These are phyloP conservation scores for Apocynum venetum DNA, from an alignment of 257 asterid genomes.

Conservation along the genomic window DNA sequence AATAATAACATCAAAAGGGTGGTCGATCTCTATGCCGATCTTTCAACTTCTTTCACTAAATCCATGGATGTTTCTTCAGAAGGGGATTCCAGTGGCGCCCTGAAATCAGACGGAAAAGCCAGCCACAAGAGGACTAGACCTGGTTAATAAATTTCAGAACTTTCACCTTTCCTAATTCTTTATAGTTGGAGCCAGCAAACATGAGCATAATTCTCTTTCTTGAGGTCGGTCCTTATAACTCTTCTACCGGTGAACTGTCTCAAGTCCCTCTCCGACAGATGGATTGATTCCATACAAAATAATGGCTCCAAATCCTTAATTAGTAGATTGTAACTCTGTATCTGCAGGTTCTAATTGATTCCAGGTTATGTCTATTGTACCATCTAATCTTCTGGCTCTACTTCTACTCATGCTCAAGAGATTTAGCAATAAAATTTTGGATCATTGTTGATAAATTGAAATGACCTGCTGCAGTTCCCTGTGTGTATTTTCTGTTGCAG, in stretches of 20 bases:
- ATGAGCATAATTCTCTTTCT: conserved; percentile 13
- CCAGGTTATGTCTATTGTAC: conserved; percentile 34
- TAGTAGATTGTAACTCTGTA: conserved; percentile 36
- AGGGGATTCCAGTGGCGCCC: conserved; percentile 65
- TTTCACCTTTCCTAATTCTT: conserved; percentile 11
- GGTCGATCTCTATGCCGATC: conserved; percentile 75
- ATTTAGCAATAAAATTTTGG: conserved; percentile 12
- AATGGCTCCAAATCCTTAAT: conserved; percentile 24
- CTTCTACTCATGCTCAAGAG: not conserved
- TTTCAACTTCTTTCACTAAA: conserved; percentile 60
- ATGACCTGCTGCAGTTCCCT: not conserved
- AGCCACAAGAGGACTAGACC: conserved; percentile 70
- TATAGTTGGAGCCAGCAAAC: conserved; percentile 14
- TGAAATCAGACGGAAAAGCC: conserved; percentile 46
- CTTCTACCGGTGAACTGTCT: conserved; percentile 21
- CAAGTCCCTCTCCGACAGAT: conserved; percentile 6
- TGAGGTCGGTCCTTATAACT: not conserved
- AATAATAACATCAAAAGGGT: conserved; percentile 84
- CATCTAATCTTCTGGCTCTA: conserved; percentile 18
- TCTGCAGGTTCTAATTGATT: conserved; percentile 36
- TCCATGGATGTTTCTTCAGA: conserved; percentile 71
- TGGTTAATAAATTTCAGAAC: conserved; percentile 15
- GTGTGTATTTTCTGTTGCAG: conserved; percentile 4
- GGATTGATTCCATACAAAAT: conserved; percentile 10
- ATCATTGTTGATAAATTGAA: conserved; percentile 13